Percentiles rank a stretch among this genome's conserved stretches.
Conservation (phyloP, 805 yeast genomes). For the Clavispora fructus region DNA sequence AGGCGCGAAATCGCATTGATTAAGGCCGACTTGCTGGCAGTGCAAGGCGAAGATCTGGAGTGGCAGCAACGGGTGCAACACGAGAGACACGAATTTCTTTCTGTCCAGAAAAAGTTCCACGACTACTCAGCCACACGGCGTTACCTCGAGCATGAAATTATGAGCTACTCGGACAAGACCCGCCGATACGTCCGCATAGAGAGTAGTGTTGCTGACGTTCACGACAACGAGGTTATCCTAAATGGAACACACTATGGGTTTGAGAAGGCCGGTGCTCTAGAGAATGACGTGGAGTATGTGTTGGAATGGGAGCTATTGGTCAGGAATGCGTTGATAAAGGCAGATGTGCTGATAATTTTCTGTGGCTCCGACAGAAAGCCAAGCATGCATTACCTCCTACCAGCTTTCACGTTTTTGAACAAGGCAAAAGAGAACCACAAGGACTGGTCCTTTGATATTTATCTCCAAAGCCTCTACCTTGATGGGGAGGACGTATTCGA, state of each 20-base stretch:
- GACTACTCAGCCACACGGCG: conserved; percentile 35
- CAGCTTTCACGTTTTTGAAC: background rate
- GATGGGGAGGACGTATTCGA: background rate
- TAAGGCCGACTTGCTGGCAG: conserved; percentile 6
- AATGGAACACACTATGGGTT: background rate
- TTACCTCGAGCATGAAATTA: conserved; percentile 46
- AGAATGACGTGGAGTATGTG: background rate
- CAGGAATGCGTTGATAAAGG: conserved; percentile 13
- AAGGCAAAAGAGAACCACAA: background rate
- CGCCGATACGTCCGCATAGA: conserved; percentile 20
- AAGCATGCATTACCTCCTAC: background rate
- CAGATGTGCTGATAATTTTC: conserved; percentile 16
- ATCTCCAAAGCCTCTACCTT: conserved; percentile 1
- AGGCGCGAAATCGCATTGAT: conserved; percentile 3
- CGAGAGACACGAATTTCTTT: conserved; percentile 15
- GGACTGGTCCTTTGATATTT: background rate
- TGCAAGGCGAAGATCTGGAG: background rate
- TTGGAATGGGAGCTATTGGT: conserved; percentile 13
- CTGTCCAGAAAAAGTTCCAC: conserved; percentile 16
- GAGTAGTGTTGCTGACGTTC: background rate
- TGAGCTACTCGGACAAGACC: conserved; percentile 23
- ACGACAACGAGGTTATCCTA: background rate
- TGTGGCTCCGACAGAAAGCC: conserved; percentile 9
- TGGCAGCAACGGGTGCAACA: conserved; percentile 13
- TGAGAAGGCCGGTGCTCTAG: background rate